Base-by-base conservation (phyloP, 371 early-diverging fungal species). In the Mucor mucedo region DNA sequence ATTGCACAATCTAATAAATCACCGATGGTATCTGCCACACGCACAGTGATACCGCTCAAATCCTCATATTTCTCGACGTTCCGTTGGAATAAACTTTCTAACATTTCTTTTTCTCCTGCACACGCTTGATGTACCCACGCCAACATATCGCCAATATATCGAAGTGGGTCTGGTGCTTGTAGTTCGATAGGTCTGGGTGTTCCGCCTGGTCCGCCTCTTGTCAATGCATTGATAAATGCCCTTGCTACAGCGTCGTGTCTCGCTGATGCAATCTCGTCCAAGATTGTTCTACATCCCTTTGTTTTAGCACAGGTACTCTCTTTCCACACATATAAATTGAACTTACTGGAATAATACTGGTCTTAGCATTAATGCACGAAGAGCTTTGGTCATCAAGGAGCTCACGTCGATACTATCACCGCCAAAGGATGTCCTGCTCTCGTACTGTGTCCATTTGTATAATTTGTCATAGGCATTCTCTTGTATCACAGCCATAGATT, bases 71-170 rank as follows among this genome's bases (percentile, higher is more conserved):
- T 60, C 11, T 60, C 55, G 30, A 59, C 16, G 9, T 63, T 62
- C 14, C 59, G 53, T 11, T 75, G 77, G 61, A 95, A 82, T 44
- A 95, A 68, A 35, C 86, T 84, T 62, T 95, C 93, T 29, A 96
- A 73, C 72, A 95, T 87, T 72, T 97, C 97, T 16, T 88, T 82
- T 75, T 96, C 97, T 28, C 88, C 84, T 8, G 94, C 95, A 40
- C 87, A 85, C 1, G 95, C 89, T 77, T 96, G 96, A 82, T 98
- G 98, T 1, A 95, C 70, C 97, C 97, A 98, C 1, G 97, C 96
- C 11, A 97, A 75, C 92, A 96, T 95, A 63, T 96, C 98, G 9
- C 97, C 96, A 52, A 91, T 85, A 66, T 96, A 96, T 33, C 96
- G 81, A 58, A 91, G 69, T 2, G 96, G 91, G 66, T 98, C 97